phyloP scores from a whole-genome alignment of 331 rosid genomes.

The Quercus lobata region DNA sequence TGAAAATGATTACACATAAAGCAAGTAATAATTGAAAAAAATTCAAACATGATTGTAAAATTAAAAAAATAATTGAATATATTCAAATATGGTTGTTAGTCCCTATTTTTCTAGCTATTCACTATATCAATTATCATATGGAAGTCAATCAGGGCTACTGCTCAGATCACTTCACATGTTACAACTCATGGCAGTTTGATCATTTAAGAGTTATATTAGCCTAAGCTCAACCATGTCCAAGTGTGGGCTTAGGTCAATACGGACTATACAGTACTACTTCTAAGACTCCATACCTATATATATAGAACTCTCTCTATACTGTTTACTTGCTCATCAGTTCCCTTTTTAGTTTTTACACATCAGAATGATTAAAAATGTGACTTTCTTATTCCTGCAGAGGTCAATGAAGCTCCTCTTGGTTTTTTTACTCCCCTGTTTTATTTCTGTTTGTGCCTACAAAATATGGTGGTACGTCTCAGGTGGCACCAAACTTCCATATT shows the following conservation, averaged over 20 bases:
- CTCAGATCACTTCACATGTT: background rate
- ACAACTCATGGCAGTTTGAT: background rate
- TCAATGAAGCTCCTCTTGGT: constrained; percentile 54
- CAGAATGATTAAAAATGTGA: background rate
- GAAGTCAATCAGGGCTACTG: background rate
- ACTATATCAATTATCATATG: background rate
- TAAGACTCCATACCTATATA: too few relatives aligned
- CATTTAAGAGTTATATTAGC: background rate
- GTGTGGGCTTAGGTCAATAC: too few relatives aligned
- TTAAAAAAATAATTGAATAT: too few relatives aligned
- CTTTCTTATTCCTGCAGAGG: constrained; percentile 41
- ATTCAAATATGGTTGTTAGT: too few relatives aligned
- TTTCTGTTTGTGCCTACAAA: constrained; percentile 64
- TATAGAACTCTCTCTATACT: too few relatives aligned
- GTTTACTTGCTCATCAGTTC: too few relatives aligned
- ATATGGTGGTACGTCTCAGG: constrained; percentile 92
- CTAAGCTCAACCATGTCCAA: too few relatives aligned
- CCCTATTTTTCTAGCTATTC: too few relatives aligned
- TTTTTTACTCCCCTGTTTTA: constrained; percentile 57
- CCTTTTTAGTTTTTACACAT: background rate
- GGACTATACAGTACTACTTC: too few relatives aligned
- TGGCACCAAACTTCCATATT: constrained; percentile 54
- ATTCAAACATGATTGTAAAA: too few relatives aligned
- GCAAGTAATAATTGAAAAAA: too few relatives aligned
- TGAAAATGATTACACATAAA: background rate